Evolutionary conservation across 2,329 filamentous ascomycete species (phyloP).

Genomic region (Penicillium concentricum): DNA sequence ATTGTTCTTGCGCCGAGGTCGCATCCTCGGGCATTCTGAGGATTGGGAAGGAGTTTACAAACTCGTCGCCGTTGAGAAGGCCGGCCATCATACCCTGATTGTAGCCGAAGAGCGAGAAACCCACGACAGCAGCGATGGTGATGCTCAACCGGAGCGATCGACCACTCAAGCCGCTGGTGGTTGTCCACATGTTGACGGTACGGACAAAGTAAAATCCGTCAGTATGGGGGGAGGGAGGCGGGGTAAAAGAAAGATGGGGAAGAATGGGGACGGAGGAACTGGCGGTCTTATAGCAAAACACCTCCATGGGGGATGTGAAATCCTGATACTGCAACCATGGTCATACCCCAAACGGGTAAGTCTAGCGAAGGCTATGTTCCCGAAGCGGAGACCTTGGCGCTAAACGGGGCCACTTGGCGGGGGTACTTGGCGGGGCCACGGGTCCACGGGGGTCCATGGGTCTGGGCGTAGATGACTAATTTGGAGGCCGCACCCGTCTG

Average conservation of each 20-base stretch:
- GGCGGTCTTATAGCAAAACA: conserved; percentile 10
- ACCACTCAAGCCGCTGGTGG: conserved; percentile 18
- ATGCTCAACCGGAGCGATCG: conserved; percentile 18
- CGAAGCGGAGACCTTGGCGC: conserved; percentile 6
- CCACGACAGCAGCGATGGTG: conserved; percentile 31
- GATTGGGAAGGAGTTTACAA: conserved; percentile 15
- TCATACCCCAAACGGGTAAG: conserved; percentile 3
- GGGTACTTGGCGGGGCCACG: not conserved
- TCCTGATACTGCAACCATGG: not conserved
- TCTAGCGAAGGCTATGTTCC: conserved; percentile 8
- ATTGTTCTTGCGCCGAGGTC: conserved; percentile 22
- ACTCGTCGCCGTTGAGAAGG: conserved; percentile 20
- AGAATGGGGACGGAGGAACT: not conserved
- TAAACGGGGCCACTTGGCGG: not conserved
- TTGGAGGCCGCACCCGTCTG: not conserved
- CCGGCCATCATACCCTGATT: conserved; percentile 26
- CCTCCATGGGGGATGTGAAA: not conserved
- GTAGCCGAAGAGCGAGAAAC: conserved; percentile 48
- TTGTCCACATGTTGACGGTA: conserved; percentile 25
- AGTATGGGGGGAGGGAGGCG: not conserved
- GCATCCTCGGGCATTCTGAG: conserved; percentile 23
- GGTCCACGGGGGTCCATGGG: not conserved
- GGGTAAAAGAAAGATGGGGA: not conserved
- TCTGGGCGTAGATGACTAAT: not conserved
- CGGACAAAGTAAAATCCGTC: conserved; percentile 4